Evolutionary conservation across 2,329 filamentous ascomycete genomes (phyloP).

Genomic region (Diplodia sapinea): DNA sequence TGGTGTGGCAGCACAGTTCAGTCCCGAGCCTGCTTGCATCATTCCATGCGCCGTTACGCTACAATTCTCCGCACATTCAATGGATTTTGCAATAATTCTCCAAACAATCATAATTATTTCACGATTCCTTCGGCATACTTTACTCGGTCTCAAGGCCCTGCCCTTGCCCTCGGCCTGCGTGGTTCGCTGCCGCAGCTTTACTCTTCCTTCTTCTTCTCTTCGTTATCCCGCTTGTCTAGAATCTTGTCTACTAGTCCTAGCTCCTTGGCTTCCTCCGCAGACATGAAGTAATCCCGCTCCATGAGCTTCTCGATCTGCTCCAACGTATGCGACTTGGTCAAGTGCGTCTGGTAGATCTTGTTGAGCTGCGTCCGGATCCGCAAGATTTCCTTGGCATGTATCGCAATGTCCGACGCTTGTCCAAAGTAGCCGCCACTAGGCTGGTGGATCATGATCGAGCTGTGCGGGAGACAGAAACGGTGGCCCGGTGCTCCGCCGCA

Average conservation of each 20-base stretch:
- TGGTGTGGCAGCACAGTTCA: not conserved
- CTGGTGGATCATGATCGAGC: conserved; percentile 96
- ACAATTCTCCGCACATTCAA: not conserved
- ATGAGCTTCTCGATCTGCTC: conserved; percentile 92
- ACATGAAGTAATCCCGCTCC: conserved; percentile 96
- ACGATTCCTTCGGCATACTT: not conserved
- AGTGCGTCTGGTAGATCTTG: conserved; percentile 83
- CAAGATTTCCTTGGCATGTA: conserved; percentile 96
- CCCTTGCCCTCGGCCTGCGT: too few relatives aligned
- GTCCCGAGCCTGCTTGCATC: conserved; percentile 15
- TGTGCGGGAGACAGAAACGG: conserved; percentile 89
- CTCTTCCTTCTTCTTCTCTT: conserved; percentile 39
- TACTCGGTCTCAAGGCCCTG: not conserved
- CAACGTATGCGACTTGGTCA: conserved; percentile 77
- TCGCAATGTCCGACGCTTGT: conserved; percentile 82
- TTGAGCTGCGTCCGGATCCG: conserved; percentile 85
- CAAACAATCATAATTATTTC: not conserved
- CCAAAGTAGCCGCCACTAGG: conserved; percentile 77
- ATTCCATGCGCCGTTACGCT: not conserved
- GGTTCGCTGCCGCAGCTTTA: not conserved
- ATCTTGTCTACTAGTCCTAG: conserved; percentile 94
- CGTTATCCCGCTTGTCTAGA: conserved; percentile 65
- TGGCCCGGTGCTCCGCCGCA: conserved; percentile 85
- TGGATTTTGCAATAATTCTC: not conserved
- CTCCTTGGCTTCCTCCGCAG: conserved; percentile 83